Conservation (phyloP, 805 yeast genomes). For the Zygoascus biomembranicola region DNA sequence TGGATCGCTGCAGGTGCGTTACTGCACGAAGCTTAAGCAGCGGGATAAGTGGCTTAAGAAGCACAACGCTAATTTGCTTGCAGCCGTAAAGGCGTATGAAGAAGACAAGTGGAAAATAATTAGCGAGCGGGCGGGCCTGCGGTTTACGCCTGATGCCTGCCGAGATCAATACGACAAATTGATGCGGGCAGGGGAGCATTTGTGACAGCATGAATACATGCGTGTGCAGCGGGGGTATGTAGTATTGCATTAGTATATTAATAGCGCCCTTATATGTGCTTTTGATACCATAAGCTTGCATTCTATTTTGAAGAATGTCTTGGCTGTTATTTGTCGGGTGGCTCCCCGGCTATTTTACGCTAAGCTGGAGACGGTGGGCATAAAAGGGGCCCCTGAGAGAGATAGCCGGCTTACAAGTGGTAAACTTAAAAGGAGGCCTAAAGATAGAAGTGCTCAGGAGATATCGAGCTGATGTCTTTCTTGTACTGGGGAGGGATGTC, state of each 20-base stretch:
- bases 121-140: slow-evolving; percentile 15
- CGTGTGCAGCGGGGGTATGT: too few relatives aligned
- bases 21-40: slow-evolving; percentile 21
- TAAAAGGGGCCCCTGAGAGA: background rate
- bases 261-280: too few relatives aligned
- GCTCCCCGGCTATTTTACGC: too few relatives aligned
- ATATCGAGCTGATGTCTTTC: too few relatives aligned
- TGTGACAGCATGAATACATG: too few relatives aligned
- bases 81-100: slow-evolving; percentile 17
- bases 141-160: slow-evolving; percentile 15
- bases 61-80: slow-evolving; percentile 13
- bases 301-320: too few relatives aligned
- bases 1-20: slow-evolving; percentile 66
- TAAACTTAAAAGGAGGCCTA: background rate
- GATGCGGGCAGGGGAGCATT: background rate
- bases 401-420: background rate
- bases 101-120: slow-evolving; percentile 19
- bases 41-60: slow-evolving; percentile 15
- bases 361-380: background rate
- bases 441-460: background rate
- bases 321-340: too few relatives aligned
- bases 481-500: background rate
- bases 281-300: too few relatives aligned
- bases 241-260: too few relatives aligned
- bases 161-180: slow-evolving; percentile 11